These are phyloP conservation scores for Ophiocordyceps polyrhachis-furcata DNA, from an alignment of 2,329 filamentous ascomycete genomes.

Conservation along the genomic window DNA sequence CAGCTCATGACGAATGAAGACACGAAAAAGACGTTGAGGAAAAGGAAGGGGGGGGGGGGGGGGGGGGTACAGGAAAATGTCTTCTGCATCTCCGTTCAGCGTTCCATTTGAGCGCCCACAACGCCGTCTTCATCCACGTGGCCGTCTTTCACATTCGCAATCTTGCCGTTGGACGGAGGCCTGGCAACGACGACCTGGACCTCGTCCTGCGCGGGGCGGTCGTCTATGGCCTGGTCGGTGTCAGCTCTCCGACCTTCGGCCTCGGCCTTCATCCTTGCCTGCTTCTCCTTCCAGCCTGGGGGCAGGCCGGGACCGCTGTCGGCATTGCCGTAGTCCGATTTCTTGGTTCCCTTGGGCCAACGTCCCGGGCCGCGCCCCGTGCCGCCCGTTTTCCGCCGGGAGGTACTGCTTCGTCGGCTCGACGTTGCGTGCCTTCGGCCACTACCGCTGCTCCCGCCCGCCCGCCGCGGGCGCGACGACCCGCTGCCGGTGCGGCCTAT, in stretches of 20 bases:
- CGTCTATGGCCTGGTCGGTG: slow-evolving; percentile 4
- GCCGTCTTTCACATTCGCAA: slow-evolving; percentile 2
- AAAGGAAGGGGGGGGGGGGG: no score
- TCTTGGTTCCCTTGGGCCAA: slow-evolving; percentile 51
- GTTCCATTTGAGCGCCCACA: neutral
- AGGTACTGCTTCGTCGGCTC: slow-evolving; percentile 20
- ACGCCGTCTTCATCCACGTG: neutral
- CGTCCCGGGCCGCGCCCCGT: slow-evolving; percentile 46
- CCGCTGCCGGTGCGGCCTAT: slow-evolving; percentile 17
- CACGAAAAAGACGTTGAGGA: no score
- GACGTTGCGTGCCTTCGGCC: slow-evolving; percentile 13
- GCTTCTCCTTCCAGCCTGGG: slow-evolving; percentile 30
- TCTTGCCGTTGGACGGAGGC: slow-evolving; percentile 5
- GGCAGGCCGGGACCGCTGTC: slow-evolving; percentile 45
- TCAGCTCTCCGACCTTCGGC: slow-evolving; percentile 5
- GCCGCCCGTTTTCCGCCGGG: slow-evolving; percentile 37
- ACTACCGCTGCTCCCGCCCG: slow-evolving; percentile 5
- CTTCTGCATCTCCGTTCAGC: no score
- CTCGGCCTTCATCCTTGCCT: slow-evolving; percentile 5
- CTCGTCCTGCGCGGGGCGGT: slow-evolving; percentile 14
- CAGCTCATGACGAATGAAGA: no score
- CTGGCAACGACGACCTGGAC: slow-evolving; percentile 13
- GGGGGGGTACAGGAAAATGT: no score
- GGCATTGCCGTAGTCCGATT: slow-evolving; percentile 48
- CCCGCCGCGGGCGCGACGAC: slow-evolving; percentile 20